Evolutionary conservation across 2,329 filamentous ascomycete genomes (phyloP), one percentile per base, ranked within the genome.

Genomic region (Sphaerulina populicola): DNA sequence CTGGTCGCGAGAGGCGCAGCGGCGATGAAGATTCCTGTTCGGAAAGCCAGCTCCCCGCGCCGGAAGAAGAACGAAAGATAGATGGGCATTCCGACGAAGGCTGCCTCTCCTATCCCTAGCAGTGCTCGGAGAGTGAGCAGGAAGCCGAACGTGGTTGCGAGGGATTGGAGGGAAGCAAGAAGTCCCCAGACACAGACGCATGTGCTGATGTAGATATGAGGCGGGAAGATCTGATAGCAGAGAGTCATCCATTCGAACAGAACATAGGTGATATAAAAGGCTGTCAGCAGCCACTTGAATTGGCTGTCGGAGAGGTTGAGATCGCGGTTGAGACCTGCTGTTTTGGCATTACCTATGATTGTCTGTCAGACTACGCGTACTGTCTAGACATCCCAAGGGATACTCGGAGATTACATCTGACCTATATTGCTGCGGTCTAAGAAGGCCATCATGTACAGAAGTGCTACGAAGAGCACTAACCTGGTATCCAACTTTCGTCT

Each of bases 11-110:
- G 65, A 0, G 79, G 79, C 6, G 79, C 78, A 0, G 80, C 90
- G 0, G 87, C 89, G 48, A 96, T 83, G 69, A 95, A 94, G 1
- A 94, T 77, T 18, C 88, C 90, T 0, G 86, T 93, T 35, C 90
- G 76, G 54, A 93, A 84, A 0, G 90, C 91, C 31, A 96, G 73
- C 67, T 97, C 91, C 42, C 80, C 71, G 6, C 78, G 70, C 11
- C 73, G 74, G 64, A 78, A 83, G 69, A 84, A 83, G 60, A 82
- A 77, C 0, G 79, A 81, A 7, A 84, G 66, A 55, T 81, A 83
- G 61, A 82, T 82, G 0, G 81, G 81, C 0, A 83, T 75, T 4
- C 81, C 81, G 0, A 80, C 79, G 59, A 83, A 83, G 0, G 79
- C 80, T 0, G 80, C 80, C 66, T 83, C 80, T 10, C 74, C 71